Conservation (phyloP, 1,284 basidiomycete genomes). For the Heterobasidion parviporum region DNA sequence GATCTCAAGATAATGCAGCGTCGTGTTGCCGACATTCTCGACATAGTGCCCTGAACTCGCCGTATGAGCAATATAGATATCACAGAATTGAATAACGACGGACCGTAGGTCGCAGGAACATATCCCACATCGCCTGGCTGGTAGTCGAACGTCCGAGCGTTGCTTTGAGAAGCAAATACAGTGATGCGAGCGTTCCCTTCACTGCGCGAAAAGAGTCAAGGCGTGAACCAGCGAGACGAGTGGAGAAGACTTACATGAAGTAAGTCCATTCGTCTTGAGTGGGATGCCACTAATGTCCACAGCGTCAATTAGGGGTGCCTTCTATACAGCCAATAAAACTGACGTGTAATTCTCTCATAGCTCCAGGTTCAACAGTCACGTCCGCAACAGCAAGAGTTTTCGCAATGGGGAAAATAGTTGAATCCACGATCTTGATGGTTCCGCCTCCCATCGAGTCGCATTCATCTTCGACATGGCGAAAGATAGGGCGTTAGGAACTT, state of each 20-base stretch:
- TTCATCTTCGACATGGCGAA: conserved; percentile 44
- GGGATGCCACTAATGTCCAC: conserved; percentile 56
- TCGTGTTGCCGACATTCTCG: conserved; percentile 63
- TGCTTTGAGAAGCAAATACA: conserved; percentile 51
- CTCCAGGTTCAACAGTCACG: conserved; percentile 61
- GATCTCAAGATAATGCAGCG: conserved; percentile 56
- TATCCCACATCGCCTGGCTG: conserved; percentile 55
- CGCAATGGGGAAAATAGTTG: conserved; percentile 40
- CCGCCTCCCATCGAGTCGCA: conserved; percentile 46
- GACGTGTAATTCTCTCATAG: conserved; percentile 38
- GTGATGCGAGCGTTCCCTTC: conserved; percentile 53
- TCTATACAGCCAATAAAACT: conserved; percentile 2
- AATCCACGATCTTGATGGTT: conserved; percentile 55
- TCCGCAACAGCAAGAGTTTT: conserved; percentile 58
- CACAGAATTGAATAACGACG: conserved; percentile 2
- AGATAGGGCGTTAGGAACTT: conserved; percentile 12
- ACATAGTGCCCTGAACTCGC: conserved; percentile 48
- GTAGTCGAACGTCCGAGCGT: conserved; percentile 63
- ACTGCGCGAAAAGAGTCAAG: conserved; percentile 20
- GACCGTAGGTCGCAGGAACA: conserved; percentile 47
- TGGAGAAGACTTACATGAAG: conserved; percentile 26
- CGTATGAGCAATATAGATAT: not conserved
- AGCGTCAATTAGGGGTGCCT: not conserved
- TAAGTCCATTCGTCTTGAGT: conserved; percentile 64
- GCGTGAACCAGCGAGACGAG: not conserved